A percentile compares a stretch with the other conserved stretches of the same genome.
Conservation (phyloP, 148 eudicot genomes). For the Rhododendron simsii region DNA sequence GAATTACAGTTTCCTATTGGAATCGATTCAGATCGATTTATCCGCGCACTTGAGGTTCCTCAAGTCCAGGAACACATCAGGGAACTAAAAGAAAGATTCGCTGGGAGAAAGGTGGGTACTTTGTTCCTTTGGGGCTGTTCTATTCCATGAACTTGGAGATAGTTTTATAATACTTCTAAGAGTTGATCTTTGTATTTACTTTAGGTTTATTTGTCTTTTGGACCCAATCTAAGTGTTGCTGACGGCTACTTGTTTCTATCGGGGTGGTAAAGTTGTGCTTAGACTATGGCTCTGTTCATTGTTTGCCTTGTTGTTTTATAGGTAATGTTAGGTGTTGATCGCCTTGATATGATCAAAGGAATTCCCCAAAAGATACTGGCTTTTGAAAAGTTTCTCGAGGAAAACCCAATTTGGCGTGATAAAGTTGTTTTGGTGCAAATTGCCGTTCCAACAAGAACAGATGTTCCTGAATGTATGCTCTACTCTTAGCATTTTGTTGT, state of each 20-base stretch:
- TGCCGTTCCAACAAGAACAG: conserved; percentile 98
- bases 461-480: conserved; percentile 91
- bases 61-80: conserved; percentile 75
- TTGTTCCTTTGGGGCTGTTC: conserved; percentile 1
- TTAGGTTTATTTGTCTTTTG: not conserved
- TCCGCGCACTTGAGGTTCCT: conserved; percentile 69
- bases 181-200: not conserved
- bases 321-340: conserved; percentile 99
- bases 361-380: conserved; percentile 96
- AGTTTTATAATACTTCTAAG: not conserved
- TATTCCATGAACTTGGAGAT: not conserved
- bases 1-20: conserved; percentile 88
- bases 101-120: conserved; percentile 78
- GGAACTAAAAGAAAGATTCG: conserved; percentile 81
- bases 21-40: conserved; percentile 89
- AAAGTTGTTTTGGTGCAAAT: conserved; percentile 94
- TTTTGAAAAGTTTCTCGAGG: conserved; percentile 94
- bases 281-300: not conserved
- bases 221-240: not conserved
- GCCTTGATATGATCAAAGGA: conserved; percentile 99
- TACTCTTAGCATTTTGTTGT: not conserved
- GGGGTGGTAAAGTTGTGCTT: not conserved
- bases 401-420: conserved; percentile 71
- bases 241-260: not conserved
- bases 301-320: conserved; percentile 16